Evolutionary conservation across 495 filamentous ascomycete species (phyloP).

Genomic region (Lepidopterella palustris): DNA sequence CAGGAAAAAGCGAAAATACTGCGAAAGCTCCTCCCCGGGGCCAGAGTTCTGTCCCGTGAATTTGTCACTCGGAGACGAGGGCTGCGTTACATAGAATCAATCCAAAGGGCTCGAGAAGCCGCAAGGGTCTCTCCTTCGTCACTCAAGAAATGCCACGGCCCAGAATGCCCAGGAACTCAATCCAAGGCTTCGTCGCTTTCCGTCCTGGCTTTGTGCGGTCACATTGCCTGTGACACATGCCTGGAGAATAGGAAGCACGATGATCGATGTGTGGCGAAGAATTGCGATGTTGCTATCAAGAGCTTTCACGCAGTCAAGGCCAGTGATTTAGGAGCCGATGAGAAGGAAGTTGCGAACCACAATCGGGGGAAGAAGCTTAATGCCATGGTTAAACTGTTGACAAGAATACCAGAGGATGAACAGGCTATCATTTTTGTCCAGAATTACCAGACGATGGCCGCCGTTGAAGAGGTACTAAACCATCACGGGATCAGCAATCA

Average conservation of each 20-base stretch:
- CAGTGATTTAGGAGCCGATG: background rate
- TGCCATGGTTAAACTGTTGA: slow-evolving; percentile 24
- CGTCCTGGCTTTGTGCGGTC: slow-evolving; percentile 35
- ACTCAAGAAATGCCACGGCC: background rate
- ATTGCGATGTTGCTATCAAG: slow-evolving; percentile 15
- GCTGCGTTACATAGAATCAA: background rate
- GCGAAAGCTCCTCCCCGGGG: too few relatives aligned
- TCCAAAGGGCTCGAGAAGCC: too few relatives aligned
- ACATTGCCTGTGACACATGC: slow-evolving; percentile 35
- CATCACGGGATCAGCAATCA: slow-evolving; percentile 37
- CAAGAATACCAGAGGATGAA: slow-evolving; percentile 26
- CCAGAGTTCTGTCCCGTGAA: too few relatives aligned
- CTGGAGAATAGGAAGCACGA: background rate
- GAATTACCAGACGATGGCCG: slow-evolving; percentile 24
- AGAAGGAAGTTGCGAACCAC: slow-evolving; percentile 22
- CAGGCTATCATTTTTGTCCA: slow-evolving; percentile 41
- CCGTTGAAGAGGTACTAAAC: slow-evolving; percentile 31
- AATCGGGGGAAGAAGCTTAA: slow-evolving; percentile 29
- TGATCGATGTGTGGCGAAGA: slow-evolving; percentile 17
- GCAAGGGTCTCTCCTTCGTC: too few relatives aligned
- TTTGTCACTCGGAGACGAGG: too few relatives aligned
- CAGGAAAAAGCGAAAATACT: too few relatives aligned
- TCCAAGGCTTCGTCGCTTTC: slow-evolving; percentile 5
- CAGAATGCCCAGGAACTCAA: background rate
- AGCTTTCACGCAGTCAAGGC: slow-evolving; percentile 23